phyloP scores from a whole-genome alignment of 257 asterid species.

The Solanum piurae region DNA sequence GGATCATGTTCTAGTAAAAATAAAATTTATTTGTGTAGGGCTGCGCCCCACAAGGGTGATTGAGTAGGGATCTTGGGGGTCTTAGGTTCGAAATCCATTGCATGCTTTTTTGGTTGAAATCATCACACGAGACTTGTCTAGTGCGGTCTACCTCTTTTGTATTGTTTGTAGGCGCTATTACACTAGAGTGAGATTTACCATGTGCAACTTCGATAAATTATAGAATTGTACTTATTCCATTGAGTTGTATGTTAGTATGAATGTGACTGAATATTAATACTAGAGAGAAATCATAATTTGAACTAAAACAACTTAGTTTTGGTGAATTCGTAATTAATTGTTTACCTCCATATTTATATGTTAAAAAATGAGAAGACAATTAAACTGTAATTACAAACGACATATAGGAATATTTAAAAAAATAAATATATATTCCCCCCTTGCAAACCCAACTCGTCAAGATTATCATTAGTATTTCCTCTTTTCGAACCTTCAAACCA shows the following conservation, averaged over 20 bases:
- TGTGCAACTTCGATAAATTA: neutral
- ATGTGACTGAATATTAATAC: neutral
- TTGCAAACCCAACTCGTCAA: neutral
- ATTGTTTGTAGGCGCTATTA: too few relatives aligned
- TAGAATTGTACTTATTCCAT: neutral
- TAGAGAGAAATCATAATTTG: neutral
- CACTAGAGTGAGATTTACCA: neutral
- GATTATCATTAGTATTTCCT: neutral
- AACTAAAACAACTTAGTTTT: neutral
- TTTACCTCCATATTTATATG: rapidly evolving
- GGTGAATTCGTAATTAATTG: neutral
- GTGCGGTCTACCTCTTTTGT: neutral
- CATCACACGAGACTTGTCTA: neutral
- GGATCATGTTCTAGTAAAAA: too few relatives aligned
- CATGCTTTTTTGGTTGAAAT: neutral
- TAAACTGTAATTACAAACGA: too few relatives aligned
- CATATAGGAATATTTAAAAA: too few relatives aligned
- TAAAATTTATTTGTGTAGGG: too few relatives aligned
- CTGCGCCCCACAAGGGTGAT: neutral
- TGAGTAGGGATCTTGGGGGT: neutral
- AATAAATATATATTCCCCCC: neutral
- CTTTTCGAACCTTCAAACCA: neutral
- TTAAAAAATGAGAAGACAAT: too few relatives aligned
- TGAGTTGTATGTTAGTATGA: neutral
- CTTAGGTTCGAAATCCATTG: neutral